Evolutionary conservation across 805 yeast species (phyloP), one percentile per base, ranked within the genome.

Genomic region (Kazachstania bromeliacearum): DNA sequence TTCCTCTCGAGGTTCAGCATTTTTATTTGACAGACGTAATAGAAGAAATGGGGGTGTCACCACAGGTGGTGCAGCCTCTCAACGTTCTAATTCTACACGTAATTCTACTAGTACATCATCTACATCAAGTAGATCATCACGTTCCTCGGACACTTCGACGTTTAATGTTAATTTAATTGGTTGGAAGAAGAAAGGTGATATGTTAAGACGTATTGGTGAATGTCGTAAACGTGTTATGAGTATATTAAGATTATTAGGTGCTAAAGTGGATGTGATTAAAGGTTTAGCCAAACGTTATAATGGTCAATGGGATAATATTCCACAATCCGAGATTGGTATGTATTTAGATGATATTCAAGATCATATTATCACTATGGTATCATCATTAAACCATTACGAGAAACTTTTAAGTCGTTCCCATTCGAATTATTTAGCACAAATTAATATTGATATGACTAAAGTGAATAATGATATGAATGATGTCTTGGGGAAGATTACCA

Each of bases 401-500:
- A 92, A 92, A 62, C 67, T 92, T 31, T 68, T 92, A 37, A 94
- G 96, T 2, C 70, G 98, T 40, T 81, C 92, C n/a, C 98, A 92
- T 60, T 83, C 95, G 7, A 92, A 92, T 59, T 92, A 92, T 57
- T 68, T 89, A 51, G 98, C 98, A 2, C 97, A 89, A 56, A 83
- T 92, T 54, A 92, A 92, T 55, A 89, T 92, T 44, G 97, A 92
- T 57, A 92, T 89, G 97, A 92, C 96, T 7, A 79, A 79, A 56
- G 96, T 88, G 10, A 92, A 88, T 62, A 92, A 92, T 51, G 96
- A 89, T 50, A 89, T 94, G 75, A 92, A 92, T 58, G 97, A 92
- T 56, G 95, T 88, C 2, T 70, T 89, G 51, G 95, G 96, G 8
- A 85, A 88, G 56, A 85, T 89, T 38, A 85, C 97, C 3, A 79